Evolutionary conservation across 2,329 filamentous ascomycete species (phyloP), one percentile per base, ranked within the genome.

Genomic region (Aspergillus sp.): DNA sequence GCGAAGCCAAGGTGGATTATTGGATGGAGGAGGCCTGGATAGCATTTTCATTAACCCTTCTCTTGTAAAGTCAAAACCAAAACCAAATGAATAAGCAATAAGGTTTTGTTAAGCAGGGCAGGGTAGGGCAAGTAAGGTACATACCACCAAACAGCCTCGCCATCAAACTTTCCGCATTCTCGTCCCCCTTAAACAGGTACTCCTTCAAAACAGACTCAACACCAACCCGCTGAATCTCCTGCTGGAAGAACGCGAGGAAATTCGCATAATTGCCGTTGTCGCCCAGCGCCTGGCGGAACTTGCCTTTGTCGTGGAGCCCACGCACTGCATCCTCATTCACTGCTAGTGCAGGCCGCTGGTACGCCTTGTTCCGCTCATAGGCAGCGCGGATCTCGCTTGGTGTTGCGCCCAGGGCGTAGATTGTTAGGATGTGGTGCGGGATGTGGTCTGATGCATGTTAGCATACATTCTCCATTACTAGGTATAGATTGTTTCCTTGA

Each of bases 1-100:
- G 90, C 92, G 69, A 91, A 96, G 49, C 91, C 90, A 19, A 96
- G 82, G 70, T 96, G 91, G 61, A 96, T 93, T 15, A 95, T 76
- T 2, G 91, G 91, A 68, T 96, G 91, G 2, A 92, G 65, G 61
- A 93, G 82, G 0, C 89, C 87, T 83, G 56, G 4, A 41, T 31
- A 7, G 3, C 7, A 41, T 9, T 33, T 11, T 11, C 3, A 31
- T 9, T 31, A 31, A 31, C 9, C 27, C 27, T 31, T 4, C 27
- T 11, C 9, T 31, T 31, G 4, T 11, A 31, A 31, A 31, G 9
- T 3, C 8, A 3, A 27, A 27, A 27, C 2, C 7, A 27, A 27
- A 8, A 3, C 25, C 27, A 4, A 11, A 31, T 11, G 27, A 9
- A 31, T 31, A 8, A 21, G 21, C 21, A 31, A 11, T 9, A 31